phyloP scores from a whole-genome alignment of 345 rosid species.

The Euphorbia lathyris region DNA sequence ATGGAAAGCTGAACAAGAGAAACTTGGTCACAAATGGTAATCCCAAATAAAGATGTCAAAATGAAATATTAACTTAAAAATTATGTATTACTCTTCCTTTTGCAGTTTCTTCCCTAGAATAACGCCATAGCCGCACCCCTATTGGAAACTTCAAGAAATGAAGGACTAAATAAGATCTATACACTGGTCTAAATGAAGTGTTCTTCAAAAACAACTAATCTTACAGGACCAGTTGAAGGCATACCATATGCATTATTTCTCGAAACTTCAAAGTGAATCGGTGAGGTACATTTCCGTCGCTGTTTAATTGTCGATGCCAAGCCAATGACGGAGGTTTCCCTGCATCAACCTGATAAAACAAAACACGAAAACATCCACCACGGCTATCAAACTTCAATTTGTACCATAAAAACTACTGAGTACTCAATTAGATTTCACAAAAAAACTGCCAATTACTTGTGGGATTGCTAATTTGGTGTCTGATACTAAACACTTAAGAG shows the following conservation, averaged over 20 bases:
- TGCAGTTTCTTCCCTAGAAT: constrained; percentile 48
- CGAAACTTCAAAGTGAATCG: constrained; percentile 35
- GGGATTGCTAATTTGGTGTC: too few species aligned
- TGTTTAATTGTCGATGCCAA: constrained; percentile 54
- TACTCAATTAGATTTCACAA: too few species aligned
- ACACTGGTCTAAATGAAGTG: too few species aligned
- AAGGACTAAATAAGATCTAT: background rate
- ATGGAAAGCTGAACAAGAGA: constrained; percentile 42
- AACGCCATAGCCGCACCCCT: constrained; percentile 56
- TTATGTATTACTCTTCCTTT: constrained; percentile 54
- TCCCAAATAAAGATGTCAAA: background rate
- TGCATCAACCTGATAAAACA: constrained; percentile 31
- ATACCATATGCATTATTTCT: constrained; percentile 58
- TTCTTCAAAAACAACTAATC: background rate
- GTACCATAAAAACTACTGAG: too few species aligned
- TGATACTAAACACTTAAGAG: too few species aligned
- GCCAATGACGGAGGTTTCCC: constrained; percentile 46
- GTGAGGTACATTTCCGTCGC: constrained; percentile 34
- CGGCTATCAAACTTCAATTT: background rate
- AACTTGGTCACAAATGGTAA: background rate
- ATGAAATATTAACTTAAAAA: background rate
- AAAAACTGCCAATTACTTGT: too few species aligned
- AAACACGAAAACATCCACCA: background rate
- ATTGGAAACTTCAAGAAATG: constrained; percentile 46
- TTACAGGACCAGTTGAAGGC: background rate